These are phyloP conservation scores for Meripilus lineatus DNA, from an alignment of 1,284 basidiomycete species.

Conservation along the genomic window DNA sequence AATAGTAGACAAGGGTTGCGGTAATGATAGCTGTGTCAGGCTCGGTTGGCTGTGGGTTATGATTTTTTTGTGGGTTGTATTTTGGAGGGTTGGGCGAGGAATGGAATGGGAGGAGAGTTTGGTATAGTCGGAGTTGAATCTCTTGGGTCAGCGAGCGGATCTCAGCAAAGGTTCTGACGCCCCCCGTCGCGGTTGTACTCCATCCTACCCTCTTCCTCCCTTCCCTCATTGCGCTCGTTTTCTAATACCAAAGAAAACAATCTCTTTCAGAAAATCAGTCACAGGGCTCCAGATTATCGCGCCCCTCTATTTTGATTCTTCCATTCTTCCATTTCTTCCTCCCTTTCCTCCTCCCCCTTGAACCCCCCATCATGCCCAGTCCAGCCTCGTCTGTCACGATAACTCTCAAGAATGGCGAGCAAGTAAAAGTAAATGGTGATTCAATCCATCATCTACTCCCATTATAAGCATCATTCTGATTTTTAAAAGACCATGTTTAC, in stretches of 20 bases:
- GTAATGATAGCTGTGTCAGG: no score
- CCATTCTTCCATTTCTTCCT: conserved; percentile 1
- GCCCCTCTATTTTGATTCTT: not conserved
- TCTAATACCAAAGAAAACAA: conserved; percentile 10
- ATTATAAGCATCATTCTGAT: conserved; percentile 28
- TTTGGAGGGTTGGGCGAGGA: not conserved
- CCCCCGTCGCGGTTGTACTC: conserved; percentile 11
- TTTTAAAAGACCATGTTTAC: conserved; percentile 85
- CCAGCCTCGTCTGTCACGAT: conserved; percentile 24
- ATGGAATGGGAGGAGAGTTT: not conserved
- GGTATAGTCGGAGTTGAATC: conserved; percentile 17
- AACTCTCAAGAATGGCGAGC: conserved; percentile 70
- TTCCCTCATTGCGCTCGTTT: conserved; percentile 7
- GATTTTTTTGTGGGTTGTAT: not conserved
- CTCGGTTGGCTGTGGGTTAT: no score
- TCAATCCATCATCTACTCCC: conserved; percentile 9
- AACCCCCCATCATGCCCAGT: conserved; percentile 17
- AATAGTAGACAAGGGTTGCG: no score
- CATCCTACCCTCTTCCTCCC: conserved; percentile 12
- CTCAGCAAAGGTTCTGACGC: conserved; percentile 15
- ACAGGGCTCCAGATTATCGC: not conserved
- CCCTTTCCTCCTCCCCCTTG: not conserved
- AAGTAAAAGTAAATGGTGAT: conserved; percentile 79
- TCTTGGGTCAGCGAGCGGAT: conserved; percentile 17
- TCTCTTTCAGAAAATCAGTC: not conserved